phyloP scores from a whole-genome alignment of 2,329 filamentous ascomycete genomes.

The Bisporella sp. region DNA sequence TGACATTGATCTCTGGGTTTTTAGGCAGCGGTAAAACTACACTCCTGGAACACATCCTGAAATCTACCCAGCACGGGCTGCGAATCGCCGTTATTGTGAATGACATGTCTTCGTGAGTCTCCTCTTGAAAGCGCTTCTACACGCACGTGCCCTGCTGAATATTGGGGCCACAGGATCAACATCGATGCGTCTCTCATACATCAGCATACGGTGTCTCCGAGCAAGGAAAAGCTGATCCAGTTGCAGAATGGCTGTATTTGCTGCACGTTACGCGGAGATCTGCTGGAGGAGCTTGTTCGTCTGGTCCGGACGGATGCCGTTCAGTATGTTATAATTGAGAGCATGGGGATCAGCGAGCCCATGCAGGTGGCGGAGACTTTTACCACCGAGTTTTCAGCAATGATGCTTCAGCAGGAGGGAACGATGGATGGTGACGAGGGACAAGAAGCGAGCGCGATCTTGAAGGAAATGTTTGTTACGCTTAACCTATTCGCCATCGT shows the following conservation, averaged over 20 bases:
- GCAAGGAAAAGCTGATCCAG: conserved; percentile 58
- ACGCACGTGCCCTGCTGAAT: too few relatives aligned
- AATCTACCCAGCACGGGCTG: conserved; percentile 55
- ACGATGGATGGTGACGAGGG: neutral
- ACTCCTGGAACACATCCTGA: conserved; percentile 60
- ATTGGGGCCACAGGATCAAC: conserved; percentile 41
- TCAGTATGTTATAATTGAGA: conserved; percentile 68
- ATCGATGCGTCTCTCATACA: conserved; percentile 58
- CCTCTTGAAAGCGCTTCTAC: neutral
- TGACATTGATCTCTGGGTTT: neutral
- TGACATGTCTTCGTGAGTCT: conserved; percentile 54
- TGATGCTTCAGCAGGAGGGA: conserved; percentile 10
- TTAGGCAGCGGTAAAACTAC: conserved; percentile 54
- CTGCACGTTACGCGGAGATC: conserved; percentile 64
- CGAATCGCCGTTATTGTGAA: conserved; percentile 68
- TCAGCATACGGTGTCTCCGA: conserved; percentile 48
- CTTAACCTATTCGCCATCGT: neutral
- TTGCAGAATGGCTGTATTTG: conserved; percentile 72
- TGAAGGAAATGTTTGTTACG: conserved; percentile 10
- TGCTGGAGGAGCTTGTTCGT: conserved; percentile 62
- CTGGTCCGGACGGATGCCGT: conserved; percentile 56
- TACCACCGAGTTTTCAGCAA: conserved; percentile 40
- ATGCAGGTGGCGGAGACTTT: conserved; percentile 72
- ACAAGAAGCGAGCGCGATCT: neutral
- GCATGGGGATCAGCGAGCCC: conserved; percentile 64